A percentile compares a stretch with the other conserved stretches of the same genome.
These are phyloP conservation scores for Rutidosis leptorrhynchoides DNA, from an alignment of 129 eudicot genomes.

Conservation along the genomic window DNA sequence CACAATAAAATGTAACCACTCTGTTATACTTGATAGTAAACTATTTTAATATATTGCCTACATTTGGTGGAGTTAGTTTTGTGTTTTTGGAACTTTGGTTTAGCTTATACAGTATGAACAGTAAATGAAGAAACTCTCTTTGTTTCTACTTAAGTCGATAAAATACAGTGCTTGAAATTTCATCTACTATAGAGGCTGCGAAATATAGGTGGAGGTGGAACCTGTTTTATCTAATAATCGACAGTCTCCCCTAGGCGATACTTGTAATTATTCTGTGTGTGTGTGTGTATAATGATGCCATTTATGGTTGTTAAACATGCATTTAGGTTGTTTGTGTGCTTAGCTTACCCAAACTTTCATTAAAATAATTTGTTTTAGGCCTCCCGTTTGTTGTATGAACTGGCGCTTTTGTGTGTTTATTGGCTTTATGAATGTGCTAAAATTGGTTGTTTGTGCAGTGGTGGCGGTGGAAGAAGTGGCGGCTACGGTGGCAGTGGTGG, in stretches of 20 bases:
- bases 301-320: neutral
- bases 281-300: neutral
- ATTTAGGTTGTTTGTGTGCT: neutral
- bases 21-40: too few relatives aligned
- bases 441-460: constrained; percentile 37
- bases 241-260: neutral
- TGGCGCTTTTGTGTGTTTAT: neutral
- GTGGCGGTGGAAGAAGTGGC: constrained; percentile 76
- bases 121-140: too few relatives aligned
- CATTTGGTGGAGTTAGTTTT: too few relatives aligned
- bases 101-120: too few relatives aligned
- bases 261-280: too few relatives aligned
- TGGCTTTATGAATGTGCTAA: constrained; percentile 14
- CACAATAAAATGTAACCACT: too few relatives aligned
- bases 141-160: too few relatives aligned
- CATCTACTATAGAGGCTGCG: neutral
- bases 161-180: too few relatives aligned
- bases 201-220: neutral
- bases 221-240: neutral
- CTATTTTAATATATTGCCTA: too few relatives aligned
- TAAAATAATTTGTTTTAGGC: neutral
- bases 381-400: neutral
- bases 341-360: neutral
- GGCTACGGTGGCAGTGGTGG: constrained; percentile 57
- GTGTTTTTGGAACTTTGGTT: too few relatives aligned